Evolutionary conservation across 352 stramenopile species (phyloP).

Genomic region (Globisporangium cystogenes): DNA sequence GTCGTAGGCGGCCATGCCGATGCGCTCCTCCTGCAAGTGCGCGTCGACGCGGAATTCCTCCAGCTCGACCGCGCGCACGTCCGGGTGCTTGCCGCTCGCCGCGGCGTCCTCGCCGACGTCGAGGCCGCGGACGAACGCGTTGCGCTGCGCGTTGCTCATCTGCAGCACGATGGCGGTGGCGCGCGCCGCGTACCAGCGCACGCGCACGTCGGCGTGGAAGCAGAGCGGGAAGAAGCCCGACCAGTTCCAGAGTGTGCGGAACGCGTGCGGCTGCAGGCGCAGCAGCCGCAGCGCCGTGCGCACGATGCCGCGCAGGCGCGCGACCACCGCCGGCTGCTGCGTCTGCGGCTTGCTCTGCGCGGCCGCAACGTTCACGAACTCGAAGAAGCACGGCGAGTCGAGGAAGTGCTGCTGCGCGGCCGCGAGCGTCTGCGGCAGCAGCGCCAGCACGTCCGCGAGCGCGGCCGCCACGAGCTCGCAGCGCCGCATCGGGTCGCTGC

Average conservation of each 20-base stretch:
- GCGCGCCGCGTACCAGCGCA: constrained; percentile 62
- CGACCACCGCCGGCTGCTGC: constrained; percentile 16
- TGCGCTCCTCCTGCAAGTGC: constrained; percentile 39
- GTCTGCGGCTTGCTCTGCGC: constrained; percentile 28
- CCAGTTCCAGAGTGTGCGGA: constrained; percentile 76
- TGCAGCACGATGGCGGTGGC: constrained; percentile 53
- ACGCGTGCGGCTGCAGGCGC: constrained; percentile 38
- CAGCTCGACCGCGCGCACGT: constrained; percentile 51
- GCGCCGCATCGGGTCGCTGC: constrained; percentile 39
- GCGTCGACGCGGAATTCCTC: constrained; percentile 42
- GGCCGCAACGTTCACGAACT: constrained; percentile 46
- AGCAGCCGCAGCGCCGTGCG: constrained; percentile 57
- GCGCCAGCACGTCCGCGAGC: constrained; percentile 45
- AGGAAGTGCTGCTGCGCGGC: constrained; percentile 62
- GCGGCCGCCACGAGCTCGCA: constrained; percentile 48
- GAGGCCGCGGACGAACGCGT: constrained; percentile 52
- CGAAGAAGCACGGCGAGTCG: constrained; percentile 69
- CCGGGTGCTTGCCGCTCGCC: constrained; percentile 22
- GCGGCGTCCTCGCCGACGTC: constrained; percentile 40
- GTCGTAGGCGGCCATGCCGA: constrained; percentile 29
- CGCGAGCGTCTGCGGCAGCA: constrained; percentile 46
- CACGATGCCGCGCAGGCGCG: constrained; percentile 50
- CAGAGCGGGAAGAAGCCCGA: constrained; percentile 74
- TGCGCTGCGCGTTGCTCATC: constrained; percentile 66
- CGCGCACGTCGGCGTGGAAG: constrained; percentile 50